Percentiles rank a stretch among this genome's conserved stretches.
Evolutionary conservation across 495 filamentous ascomycete genomes (phyloP).

Genomic region (Cercophora scortea): DNA sequence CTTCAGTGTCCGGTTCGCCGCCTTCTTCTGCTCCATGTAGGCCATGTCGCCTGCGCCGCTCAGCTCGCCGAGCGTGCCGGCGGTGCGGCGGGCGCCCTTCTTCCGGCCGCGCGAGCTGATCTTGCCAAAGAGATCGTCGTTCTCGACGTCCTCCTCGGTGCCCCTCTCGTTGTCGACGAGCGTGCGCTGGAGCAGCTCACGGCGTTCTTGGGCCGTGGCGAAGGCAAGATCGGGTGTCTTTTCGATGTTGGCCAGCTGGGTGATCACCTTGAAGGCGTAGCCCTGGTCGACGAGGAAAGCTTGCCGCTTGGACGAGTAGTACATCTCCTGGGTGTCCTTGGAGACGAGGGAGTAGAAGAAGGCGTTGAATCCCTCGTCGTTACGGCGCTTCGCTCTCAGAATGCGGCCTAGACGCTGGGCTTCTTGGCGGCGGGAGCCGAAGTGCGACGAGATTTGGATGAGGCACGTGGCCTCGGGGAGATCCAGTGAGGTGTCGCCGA

Average conservation of each 20-base stretch:
- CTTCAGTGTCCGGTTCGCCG: constrained; percentile 61
- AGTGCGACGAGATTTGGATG: constrained; percentile 98
- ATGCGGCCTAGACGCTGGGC: constrained; percentile 93
- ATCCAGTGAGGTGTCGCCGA: constrained; percentile 95
- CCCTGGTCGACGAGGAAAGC: constrained; percentile 98
- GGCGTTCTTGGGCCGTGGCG: constrained; percentile 68
- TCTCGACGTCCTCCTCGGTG: constrained; percentile 67
- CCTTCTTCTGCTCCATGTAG: constrained; percentile 85
- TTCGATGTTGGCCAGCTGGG: constrained; percentile 86
- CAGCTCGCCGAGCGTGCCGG: constrained; percentile 76
- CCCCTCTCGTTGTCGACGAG: constrained; percentile 81
- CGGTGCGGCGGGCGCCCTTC: constrained; percentile 64
- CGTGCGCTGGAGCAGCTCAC: constrained; percentile 86
- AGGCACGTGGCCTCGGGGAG: constrained; percentile 94
- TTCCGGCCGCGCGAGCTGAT: constrained; percentile 26
- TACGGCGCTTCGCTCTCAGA: constrained; percentile 88
- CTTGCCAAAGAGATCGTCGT: constrained; percentile 76
- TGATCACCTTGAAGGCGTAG: constrained; percentile 99
- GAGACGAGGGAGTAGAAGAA: constrained; percentile 98
- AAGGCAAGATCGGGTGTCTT: constrained; percentile 74
- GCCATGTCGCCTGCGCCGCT: constrained; percentile 94
- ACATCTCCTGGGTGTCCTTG: constrained; percentile 98
- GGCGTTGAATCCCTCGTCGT: constrained; percentile 98
- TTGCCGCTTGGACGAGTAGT: constrained; percentile 92
- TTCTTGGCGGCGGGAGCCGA: constrained; percentile 94